Base-by-base conservation (phyloP, 495 filamentous ascomycete species). In the Friedmanniomyces endolithicus region DNA sequence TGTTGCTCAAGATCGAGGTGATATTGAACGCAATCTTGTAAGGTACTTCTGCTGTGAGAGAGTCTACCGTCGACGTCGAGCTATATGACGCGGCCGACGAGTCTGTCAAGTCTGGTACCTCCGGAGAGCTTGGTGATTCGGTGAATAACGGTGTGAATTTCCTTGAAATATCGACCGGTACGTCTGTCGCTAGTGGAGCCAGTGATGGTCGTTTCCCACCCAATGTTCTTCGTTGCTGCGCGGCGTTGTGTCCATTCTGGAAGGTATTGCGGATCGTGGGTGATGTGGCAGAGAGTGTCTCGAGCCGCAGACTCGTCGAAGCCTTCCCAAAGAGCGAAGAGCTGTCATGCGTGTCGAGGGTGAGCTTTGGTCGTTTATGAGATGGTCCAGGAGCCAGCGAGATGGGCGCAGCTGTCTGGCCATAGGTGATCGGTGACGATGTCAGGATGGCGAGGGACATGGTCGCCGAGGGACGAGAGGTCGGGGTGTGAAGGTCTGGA, bases 221-320 rank as follows among this genome's bases (percentile, higher is more conserved):
- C 23, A 65, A 61, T 2, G 74, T 72, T 47, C 58, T 63, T 47
- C 78, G 74, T 47, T 84, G 79, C 16, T 80, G 81, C n/a, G 77
- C 71, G 31, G 77, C 76, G 27, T 85, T 81, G 65, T 88, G 88
- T 53, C 81, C 79, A 66, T 94, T 92, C 31, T 79, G 81, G 60
- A 88, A 83, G 34, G 87, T 94, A 65, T 90, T 94, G 66, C 86
- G 84, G 22, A 81, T 71, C 4, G 87, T 92, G 6, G 87, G 86
- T 8, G 86, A 89, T 11, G 74, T 73, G 29, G 78, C 78, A 17
- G 84, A 72, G 39, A 84, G 75, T 1, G 81, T 67, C 33, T 81
- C 75, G 41, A 78, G 68, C 27, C 78, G 71, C 48, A 81, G 67
- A 23, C 75, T 76, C 2, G 77, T 78, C 1, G 71, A 71, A 7